These are phyloP conservation scores for Zygosaccharomyces bisporus DNA, from an alignment of 805 yeast genomes.

Conservation along the genomic window DNA sequence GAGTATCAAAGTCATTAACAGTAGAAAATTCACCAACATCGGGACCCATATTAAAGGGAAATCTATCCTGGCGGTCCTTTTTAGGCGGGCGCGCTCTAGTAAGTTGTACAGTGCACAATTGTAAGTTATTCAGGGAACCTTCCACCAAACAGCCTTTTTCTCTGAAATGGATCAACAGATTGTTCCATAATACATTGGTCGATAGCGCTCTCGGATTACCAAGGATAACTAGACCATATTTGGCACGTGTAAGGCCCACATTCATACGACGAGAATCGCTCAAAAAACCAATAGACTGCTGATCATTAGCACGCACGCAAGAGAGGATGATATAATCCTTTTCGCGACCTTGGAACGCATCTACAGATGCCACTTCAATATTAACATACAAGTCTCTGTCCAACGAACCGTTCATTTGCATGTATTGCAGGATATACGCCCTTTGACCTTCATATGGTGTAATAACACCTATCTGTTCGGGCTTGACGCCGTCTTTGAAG, in stretches of 20 bases:
- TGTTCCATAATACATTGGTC: slow-evolving; percentile 72
- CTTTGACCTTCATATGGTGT: slow-evolving; percentile 96
- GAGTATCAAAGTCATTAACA: slow-evolving; percentile 32
- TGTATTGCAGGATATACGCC: slow-evolving; percentile 71
- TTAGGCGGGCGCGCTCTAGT: slow-evolving; percentile 29
- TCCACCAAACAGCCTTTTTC: slow-evolving; percentile 86
- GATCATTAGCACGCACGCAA: slow-evolving; percentile 85
- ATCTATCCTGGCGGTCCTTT: slow-evolving; percentile 14
- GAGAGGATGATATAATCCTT: slow-evolving; percentile 91
- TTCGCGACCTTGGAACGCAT: slow-evolving; percentile 98
- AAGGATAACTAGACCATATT: slow-evolving; percentile 70
- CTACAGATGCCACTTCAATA: slow-evolving; percentile 91
- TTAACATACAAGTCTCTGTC: slow-evolving; percentile 61
- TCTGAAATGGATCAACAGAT: slow-evolving; percentile 69
- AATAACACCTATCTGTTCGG: slow-evolving; percentile 83
- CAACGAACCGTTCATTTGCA: slow-evolving; percentile 67
- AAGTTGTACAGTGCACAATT: slow-evolving; percentile 60
- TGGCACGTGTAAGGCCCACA: slow-evolving; percentile 87
- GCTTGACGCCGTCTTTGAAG: slow-evolving; percentile 71
- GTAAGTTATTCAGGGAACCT: slow-evolving; percentile 78
- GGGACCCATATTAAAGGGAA: slow-evolving; percentile 22
- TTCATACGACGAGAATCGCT: slow-evolving; percentile 82
- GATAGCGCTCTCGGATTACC: slow-evolving; percentile 82
- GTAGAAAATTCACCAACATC: slow-evolving; percentile 21
- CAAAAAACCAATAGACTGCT: slow-evolving; percentile 74